Conservation (phyloP, 805 yeast species). For the Candida dendrica region DNA sequence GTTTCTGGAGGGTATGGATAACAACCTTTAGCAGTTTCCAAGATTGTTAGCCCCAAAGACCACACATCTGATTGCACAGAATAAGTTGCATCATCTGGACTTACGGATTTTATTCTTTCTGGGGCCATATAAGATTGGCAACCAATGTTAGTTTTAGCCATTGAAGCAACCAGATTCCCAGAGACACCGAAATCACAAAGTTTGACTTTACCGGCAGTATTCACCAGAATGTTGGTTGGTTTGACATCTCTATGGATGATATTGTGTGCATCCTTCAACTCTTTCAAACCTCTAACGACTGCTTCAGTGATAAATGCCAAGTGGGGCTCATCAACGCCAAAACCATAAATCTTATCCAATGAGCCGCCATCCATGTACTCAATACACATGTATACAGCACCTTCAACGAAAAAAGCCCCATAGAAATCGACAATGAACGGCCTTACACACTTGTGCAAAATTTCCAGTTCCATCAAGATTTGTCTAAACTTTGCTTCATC, state of each 20-base stretch:
- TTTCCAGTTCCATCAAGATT: constrained; percentile 92
- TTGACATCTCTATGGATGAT: constrained; percentile 95
- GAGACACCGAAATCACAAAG: constrained; percentile 95
- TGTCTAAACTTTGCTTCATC: constrained; percentile 93
- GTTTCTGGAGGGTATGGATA: constrained; percentile 98
- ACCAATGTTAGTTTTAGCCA: constrained; percentile 93
- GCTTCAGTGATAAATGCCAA: constrained; percentile 74
- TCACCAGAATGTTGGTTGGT: constrained; percentile 87
- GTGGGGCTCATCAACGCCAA: constrained; percentile 69
- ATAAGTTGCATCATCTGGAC: constrained; percentile 72
- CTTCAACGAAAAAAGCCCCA: constrained; percentile 96
- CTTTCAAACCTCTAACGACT: constrained; percentile 74
- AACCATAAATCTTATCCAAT: constrained; percentile 74
- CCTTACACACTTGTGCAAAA: constrained; percentile 83
- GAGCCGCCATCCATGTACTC: constrained; percentile 98
- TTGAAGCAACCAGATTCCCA: constrained; percentile 89
- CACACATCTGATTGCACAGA: constrained; percentile 93
- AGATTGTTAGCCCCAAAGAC: constrained; percentile 82
- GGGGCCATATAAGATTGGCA: constrained; percentile 99
- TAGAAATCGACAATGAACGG: constrained; percentile 92
- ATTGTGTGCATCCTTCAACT: constrained; percentile 82
- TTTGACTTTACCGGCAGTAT: constrained; percentile 79
- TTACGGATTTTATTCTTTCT: constrained; percentile 74
- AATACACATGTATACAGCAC: constrained; percentile 97
- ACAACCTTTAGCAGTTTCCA: constrained; percentile 84